Evolutionary conservation across 495 filamentous ascomycete genomes (phyloP).

Genomic region (Bryoglossum gracile): DNA sequence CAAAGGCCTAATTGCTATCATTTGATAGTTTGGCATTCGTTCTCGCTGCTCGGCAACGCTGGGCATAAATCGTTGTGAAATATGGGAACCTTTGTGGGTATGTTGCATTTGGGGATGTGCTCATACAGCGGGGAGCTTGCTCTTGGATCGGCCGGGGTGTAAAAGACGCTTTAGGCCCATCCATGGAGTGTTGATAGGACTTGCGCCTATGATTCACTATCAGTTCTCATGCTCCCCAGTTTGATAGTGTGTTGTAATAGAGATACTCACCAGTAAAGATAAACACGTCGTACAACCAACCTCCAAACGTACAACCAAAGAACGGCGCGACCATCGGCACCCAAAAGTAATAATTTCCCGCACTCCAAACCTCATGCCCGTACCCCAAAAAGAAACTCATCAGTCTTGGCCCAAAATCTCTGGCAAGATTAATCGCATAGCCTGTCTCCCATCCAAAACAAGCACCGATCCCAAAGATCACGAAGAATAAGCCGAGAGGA

Average conservation of each 20-base stretch:
- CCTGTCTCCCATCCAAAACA: constrained; percentile 67
- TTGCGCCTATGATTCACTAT: constrained; percentile 5
- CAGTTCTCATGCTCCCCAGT: neutral
- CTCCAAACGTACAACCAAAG: constrained; percentile 38
- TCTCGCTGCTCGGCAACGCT: no score
- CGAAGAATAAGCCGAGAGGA: constrained; percentile 55
- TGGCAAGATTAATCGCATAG: constrained; percentile 59
- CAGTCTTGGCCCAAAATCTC: constrained; percentile 61
- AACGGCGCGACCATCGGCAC: constrained; percentile 40
- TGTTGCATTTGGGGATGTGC: no score
- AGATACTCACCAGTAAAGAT: constrained; percentile 38
- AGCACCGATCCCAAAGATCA: constrained; percentile 61
- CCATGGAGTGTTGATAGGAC: constrained; percentile 23
- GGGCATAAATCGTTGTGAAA: no score
- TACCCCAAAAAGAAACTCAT: constrained; percentile 56
- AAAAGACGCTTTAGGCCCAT: constrained; percentile 17
- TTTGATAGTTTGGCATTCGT: no score
- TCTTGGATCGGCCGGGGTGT: neutral
- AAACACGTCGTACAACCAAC: constrained; percentile 44
- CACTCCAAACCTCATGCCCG: constrained; percentile 54
- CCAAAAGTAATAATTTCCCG: constrained; percentile 39
- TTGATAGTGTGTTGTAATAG: no score
- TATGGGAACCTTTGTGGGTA: no score
- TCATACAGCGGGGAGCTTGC: no score
- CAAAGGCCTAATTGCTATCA: no score